phyloP scores from a whole-genome alignment of 1,139 yeast species.

The Komagataea norvegica region DNA sequence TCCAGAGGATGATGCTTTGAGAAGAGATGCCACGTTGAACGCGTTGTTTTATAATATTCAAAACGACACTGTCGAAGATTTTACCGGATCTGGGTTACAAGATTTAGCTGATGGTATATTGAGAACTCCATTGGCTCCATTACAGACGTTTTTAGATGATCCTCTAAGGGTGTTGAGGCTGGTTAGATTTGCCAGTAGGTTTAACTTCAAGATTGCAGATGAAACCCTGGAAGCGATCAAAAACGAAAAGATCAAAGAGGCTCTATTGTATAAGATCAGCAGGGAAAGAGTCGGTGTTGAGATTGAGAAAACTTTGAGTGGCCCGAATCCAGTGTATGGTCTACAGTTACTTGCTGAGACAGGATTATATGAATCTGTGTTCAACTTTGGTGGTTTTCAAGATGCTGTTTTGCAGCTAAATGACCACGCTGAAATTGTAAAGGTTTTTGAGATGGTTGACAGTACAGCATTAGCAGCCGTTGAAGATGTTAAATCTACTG shows the following conservation, averaged over 20 bases:
- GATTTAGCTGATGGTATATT: conserved; percentile 69
- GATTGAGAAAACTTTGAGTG: conserved; percentile 64
- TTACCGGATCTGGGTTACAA: conserved; percentile 66
- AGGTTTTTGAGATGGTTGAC: conserved; percentile 9
- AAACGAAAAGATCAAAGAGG: conserved; percentile 48
- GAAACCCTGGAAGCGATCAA: conserved; percentile 65
- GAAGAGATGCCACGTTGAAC: conserved; percentile 92
- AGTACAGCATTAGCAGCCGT: conserved; percentile 4
- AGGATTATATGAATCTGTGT: conserved; percentile 54
- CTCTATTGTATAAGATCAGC: conserved; percentile 71
- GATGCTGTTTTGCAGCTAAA: conserved; percentile 14
- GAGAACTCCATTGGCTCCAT: conserved; percentile 83
- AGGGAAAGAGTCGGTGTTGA: conserved; percentile 91
- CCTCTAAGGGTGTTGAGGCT: conserved; percentile 85
- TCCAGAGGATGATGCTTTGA: conserved; percentile 82
- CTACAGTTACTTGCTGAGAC: conserved; percentile 52
- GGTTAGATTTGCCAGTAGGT: conserved; percentile 80
- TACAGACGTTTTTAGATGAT: conserved; percentile 84
- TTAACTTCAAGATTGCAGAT: conserved; percentile 59
- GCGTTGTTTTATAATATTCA: conserved; percentile 84
- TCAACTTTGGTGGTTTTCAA: conserved; percentile 30
- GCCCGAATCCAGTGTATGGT: conserved; percentile 62
- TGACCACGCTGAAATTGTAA: conserved; percentile 4
- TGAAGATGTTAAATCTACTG: conserved; percentile 4
- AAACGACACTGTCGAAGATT: conserved; percentile 70